Conservation (phyloP, 345 rosid genomes). For the Moricandia moricandioides region DNA sequence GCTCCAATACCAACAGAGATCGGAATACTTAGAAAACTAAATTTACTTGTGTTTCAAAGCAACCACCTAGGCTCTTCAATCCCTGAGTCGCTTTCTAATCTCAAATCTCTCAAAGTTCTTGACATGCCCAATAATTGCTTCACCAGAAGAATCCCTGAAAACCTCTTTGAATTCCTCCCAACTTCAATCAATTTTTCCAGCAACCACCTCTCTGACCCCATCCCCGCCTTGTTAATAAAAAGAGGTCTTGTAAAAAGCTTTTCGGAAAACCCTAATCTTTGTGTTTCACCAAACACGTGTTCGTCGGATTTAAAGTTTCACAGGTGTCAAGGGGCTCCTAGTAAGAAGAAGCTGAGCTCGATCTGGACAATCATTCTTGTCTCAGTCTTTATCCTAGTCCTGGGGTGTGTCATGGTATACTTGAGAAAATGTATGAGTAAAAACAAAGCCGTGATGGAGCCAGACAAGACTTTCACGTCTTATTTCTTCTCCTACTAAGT, state of each 20-base stretch:
- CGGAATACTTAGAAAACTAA: conserved; percentile 67
- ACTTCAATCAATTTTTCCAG: conserved; percentile 75
- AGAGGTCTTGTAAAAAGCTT: conserved; percentile 80
- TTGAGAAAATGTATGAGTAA: conserved; percentile 52
- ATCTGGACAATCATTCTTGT: conserved; percentile 55
- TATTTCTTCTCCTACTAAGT: conserved; percentile 71
- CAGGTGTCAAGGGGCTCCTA: conserved; percentile 46
- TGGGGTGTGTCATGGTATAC: conserved; percentile 59
- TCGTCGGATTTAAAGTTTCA: conserved; percentile 54
- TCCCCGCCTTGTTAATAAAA: conserved; percentile 63
- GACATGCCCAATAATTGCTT: conserved; percentile 75
- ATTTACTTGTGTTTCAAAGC: conserved; percentile 65
- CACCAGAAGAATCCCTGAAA: conserved; percentile 71
- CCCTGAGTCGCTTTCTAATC: conserved; percentile 62
- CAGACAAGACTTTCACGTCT: conserved; percentile 54
- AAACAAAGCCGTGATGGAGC: conserved; percentile 50
- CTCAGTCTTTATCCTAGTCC: conserved; percentile 48
- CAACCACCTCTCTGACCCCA: conserved; percentile 81
- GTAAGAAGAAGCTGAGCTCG: conserved; percentile 52
- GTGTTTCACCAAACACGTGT: conserved; percentile 51
- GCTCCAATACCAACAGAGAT: conserved; percentile 80
- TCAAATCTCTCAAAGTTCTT: conserved; percentile 78
- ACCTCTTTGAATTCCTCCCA: conserved; percentile 59
- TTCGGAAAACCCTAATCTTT: conserved; percentile 79
- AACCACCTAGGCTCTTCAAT: conserved; percentile 64